These are phyloP conservation scores for Allium sativum DNA, from an alignment of 106 monocot species.

Conservation along the genomic window DNA sequence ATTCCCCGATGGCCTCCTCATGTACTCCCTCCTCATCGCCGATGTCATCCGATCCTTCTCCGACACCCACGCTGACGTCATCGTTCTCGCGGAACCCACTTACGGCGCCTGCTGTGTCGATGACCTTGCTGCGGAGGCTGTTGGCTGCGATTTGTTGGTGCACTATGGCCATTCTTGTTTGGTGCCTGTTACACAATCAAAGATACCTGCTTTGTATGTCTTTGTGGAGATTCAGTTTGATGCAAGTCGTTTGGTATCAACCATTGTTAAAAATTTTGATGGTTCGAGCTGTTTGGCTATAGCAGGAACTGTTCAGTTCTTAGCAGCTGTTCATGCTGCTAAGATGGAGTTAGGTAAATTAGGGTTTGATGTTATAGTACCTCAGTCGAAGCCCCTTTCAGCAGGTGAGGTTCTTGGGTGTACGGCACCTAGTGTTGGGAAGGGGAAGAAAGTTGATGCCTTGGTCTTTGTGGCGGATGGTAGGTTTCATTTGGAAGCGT, in stretches of 20 bases:
- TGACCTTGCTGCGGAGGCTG: slow-evolving; percentile 57
- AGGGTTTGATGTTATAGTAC: slow-evolving; percentile 49
- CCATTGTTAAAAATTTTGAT: slow-evolving; percentile 35
- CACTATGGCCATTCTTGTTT: slow-evolving; percentile 98
- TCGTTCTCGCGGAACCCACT: slow-evolving; percentile 90
- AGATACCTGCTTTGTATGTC: slow-evolving; percentile 69
- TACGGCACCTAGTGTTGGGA: slow-evolving; percentile 59
- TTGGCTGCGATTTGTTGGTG: slow-evolving; percentile 69
- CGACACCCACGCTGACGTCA: slow-evolving; percentile 27
- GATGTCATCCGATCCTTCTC: slow-evolving; percentile 63
- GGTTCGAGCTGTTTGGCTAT: slow-evolving; percentile 10
- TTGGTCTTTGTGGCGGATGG: slow-evolving; percentile 88
- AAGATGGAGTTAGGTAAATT: slow-evolving; percentile 15
- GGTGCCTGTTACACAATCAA: slow-evolving; percentile 63
- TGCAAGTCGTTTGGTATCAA: slow-evolving; percentile 23
- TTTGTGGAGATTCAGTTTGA: slow-evolving; percentile 82
- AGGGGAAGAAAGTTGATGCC: slow-evolving; percentile 27
- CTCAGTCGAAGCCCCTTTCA: slow-evolving; percentile 85
- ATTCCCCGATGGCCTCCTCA: slow-evolving; percentile 92
- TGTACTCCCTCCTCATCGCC: slow-evolving; percentile 78
- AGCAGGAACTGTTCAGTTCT: slow-evolving; percentile 86
- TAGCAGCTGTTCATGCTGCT: slow-evolving; percentile 61
- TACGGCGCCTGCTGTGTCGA: slow-evolving; percentile 97
- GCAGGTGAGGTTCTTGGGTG: slow-evolving; percentile 93
- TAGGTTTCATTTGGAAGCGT: slow-evolving; percentile 91